A percentile compares a stretch with the other conserved stretches of the same genome.
phyloP scores from a whole-genome alignment of 306 rosid species.

The Cicer chorassanicum region DNA sequence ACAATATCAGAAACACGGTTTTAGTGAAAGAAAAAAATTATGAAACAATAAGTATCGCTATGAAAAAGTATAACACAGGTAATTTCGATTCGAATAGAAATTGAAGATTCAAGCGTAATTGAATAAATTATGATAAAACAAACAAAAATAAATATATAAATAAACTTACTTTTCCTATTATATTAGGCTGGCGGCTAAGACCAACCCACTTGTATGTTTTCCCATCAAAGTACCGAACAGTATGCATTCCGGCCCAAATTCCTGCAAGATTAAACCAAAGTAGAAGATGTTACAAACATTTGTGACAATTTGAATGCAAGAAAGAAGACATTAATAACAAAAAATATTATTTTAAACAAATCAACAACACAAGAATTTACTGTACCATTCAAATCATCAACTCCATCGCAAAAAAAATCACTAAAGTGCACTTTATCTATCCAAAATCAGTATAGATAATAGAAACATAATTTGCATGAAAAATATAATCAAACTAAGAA shows the following conservation, averaged over 20 bases:
- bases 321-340: constrained; percentile 9
- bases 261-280: constrained; percentile 61
- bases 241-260: constrained; percentile 99
- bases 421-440: background rate
- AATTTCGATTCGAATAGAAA: constrained; percentile 20
- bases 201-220: constrained; percentile 99
- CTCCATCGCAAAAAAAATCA: background rate
- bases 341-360: background rate
- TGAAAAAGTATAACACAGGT: background rate
- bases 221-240: constrained; percentile 95
- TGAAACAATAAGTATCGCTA: background rate
- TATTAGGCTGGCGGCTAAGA: constrained; percentile 97
- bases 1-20: background rate
- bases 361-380: background rate
- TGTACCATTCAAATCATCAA: background rate
- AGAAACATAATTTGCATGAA: background rate
- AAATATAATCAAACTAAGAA: background rate
- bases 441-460: background rate
- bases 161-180: constrained; percentile 79
- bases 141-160: constrained; percentile 8
- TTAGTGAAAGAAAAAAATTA: background rate
- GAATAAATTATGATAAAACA: background rate
- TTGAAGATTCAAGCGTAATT: constrained; percentile 17
- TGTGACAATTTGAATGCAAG: constrained; percentile 21
- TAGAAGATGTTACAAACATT: constrained; percentile 33